Conservation (phyloP, 148 eudicot species). For the Rheum nobile region DNA sequence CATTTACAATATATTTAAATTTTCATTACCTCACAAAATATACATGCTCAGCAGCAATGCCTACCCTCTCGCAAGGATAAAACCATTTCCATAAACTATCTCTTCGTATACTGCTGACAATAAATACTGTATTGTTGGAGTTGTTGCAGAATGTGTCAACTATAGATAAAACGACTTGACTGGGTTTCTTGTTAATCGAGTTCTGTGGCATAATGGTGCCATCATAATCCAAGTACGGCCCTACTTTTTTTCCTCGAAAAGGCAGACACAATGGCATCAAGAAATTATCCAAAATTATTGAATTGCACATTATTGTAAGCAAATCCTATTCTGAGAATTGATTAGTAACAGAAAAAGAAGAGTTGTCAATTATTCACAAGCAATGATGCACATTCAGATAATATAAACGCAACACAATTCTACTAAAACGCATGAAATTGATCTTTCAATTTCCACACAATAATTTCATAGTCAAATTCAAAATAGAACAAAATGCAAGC, state of each 20-base stretch:
- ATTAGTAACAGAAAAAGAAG: too few species aligned
- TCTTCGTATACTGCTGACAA: slow-evolving; percentile 36
- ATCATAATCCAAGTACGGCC: slow-evolving; percentile 38
- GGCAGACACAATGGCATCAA: slow-evolving; percentile 29
- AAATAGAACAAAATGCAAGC: too few species aligned
- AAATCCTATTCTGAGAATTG: too few species aligned
- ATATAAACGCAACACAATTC: too few species aligned
- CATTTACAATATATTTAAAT: background rate
- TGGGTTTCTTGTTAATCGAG: slow-evolving; percentile 30
- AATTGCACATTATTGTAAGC: too few species aligned
- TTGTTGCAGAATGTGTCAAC: slow-evolving; percentile 19
- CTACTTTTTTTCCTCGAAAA: slow-evolving; percentile 29
- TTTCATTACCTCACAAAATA: slow-evolving; percentile 25
- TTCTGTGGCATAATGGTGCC: slow-evolving; percentile 40
- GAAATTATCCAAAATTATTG: too few species aligned
- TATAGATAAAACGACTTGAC: slow-evolving; percentile 21
- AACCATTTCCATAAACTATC: slow-evolving; percentile 35
- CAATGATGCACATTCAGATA: too few species aligned
- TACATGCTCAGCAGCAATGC: slow-evolving; percentile 44
- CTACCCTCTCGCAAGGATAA: slow-evolving; percentile 33
- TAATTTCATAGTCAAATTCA: too few species aligned
- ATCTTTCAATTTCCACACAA: too few species aligned
- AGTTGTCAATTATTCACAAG: too few species aligned
- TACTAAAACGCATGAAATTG: too few species aligned
- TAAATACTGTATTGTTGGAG: slow-evolving; percentile 25